Evolutionary conservation across 257 asterid species (phyloP), one percentile per base, ranked within the genome.

Genomic region (Mitragyna speciosa): DNA sequence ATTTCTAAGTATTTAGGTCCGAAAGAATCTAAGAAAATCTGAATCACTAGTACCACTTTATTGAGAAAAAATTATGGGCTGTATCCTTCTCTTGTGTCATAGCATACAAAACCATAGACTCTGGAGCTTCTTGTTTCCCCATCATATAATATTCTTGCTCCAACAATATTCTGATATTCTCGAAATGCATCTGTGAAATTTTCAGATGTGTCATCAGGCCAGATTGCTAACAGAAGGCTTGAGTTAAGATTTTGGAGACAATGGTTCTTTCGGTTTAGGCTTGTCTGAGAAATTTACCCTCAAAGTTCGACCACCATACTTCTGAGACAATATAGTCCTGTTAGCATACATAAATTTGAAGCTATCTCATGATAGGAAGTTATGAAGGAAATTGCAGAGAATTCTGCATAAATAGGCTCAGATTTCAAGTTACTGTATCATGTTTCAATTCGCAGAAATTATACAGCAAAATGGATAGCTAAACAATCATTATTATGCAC

Each of bases 41-140:
- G 26, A 59, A 14, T 52, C 4, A 45, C n/a, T 47, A 54, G 70
- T 91, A 95, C 99, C 97, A 85, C 92, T 90, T 93, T 98, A 77
- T 95, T 80, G 64, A 95, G n/a, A n/a, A n/a, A 49, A 90, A 85
- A 80, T 84, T 77, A 47, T 93, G 88, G 72, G 99, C 99, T 69
- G 92, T 74, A 41, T 95, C 97, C 90, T 92, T 89, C 89, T 81
- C 71, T 83, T 0, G 92, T 93, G 36, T 85, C 89, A 49, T 88
- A 93, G 86, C 87, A 80, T 5, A 95, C 97, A 65, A 95, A 95
- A 1, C 99, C 99, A 51, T 95, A 95, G 68, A 98, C 99, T 56
- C 98, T 96, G 12, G 98, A 95, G 67, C 85, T 86, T 63, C 97
- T 97, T 0, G 97, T 92, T 80, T 92, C 97, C 56, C 56, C 56